Evolutionary conservation across 2,329 filamentous ascomycete species (phyloP).

Genomic region (Alternaria atra): DNA sequence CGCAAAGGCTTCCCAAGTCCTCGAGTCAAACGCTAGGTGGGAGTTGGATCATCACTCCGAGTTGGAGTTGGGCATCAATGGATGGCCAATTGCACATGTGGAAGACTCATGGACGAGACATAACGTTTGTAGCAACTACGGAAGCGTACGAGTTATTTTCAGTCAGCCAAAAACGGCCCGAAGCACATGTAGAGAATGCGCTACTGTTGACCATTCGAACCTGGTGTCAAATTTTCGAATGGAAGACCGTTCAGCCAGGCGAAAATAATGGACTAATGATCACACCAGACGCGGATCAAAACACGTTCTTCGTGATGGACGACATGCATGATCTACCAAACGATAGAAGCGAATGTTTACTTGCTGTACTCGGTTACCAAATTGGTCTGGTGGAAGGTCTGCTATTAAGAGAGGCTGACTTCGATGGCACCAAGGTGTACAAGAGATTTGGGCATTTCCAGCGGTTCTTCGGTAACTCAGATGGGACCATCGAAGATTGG

Average conservation of each 20-base stretch:
- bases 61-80: constrained; percentile 1
- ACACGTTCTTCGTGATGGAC: neutral
- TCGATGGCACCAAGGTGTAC: neutral
- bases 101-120: neutral
- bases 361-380: neutral
- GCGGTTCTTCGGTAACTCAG: no score
- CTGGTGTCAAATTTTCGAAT: neutral
- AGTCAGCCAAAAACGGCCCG: neutral
- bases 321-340: neutral
- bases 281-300: no score
- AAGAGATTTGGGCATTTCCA: neutral
- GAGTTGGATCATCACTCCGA: neutral
- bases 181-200: neutral
- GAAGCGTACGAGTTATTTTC: neutral
- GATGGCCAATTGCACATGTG: neutral
- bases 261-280: no score
- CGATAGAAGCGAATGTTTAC: neutral
- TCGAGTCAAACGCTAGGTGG: neutral
- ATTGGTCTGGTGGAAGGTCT: neutral
- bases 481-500: neutral
- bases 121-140: neutral
- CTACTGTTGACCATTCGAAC: neutral
- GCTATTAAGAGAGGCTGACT: neutral
- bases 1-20: neutral
- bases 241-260: no score